A percentile compares a stretch with the other conserved stretches of the same genome.
These are phyloP conservation scores for Chalciporus piperatus DNA, from an alignment of 768 basidiomycete genomes.

Conservation along the genomic window DNA sequence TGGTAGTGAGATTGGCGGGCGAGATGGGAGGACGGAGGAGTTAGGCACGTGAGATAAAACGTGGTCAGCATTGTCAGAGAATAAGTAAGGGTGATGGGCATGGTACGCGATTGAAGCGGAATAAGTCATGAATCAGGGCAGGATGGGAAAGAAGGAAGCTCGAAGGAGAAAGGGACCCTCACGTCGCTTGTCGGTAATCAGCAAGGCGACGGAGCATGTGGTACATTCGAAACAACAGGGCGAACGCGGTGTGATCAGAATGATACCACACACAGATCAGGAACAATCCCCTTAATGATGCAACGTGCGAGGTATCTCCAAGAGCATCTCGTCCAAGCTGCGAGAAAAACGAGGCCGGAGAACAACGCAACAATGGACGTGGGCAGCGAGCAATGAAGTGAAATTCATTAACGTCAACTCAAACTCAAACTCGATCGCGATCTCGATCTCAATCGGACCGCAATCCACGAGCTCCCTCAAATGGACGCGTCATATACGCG, in stretches of 20 bases:
- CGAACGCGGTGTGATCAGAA: neutral
- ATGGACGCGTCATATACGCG: neutral
- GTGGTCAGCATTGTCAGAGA: neutral
- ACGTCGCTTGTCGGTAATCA: neutral
- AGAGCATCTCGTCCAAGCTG: too few relatives aligned
- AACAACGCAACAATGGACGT: neutral
- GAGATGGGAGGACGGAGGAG: neutral
- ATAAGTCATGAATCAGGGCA: neutral
- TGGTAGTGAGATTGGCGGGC: constrained; percentile 1
- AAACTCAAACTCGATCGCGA: neutral
- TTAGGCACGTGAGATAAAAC: neutral
- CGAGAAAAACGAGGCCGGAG: too few relatives aligned
- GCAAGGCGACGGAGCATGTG: neutral
- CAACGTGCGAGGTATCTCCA: too few relatives aligned
- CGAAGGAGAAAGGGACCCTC: neutral
- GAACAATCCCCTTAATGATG: neutral
- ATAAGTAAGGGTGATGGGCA: neutral
- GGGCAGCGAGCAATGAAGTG: neutral
- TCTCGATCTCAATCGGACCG: neutral
- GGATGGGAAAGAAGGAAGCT: neutral
- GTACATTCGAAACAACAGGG: neutral
- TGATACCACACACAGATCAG: neutral
- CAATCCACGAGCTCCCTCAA: neutral
- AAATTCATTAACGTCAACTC: neutral
- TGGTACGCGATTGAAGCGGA: neutral